Evolutionary conservation across 2,329 filamentous ascomycete species (phyloP), one percentile per base, ranked within the genome.

Genomic region (Chaetomium sp.): DNA sequence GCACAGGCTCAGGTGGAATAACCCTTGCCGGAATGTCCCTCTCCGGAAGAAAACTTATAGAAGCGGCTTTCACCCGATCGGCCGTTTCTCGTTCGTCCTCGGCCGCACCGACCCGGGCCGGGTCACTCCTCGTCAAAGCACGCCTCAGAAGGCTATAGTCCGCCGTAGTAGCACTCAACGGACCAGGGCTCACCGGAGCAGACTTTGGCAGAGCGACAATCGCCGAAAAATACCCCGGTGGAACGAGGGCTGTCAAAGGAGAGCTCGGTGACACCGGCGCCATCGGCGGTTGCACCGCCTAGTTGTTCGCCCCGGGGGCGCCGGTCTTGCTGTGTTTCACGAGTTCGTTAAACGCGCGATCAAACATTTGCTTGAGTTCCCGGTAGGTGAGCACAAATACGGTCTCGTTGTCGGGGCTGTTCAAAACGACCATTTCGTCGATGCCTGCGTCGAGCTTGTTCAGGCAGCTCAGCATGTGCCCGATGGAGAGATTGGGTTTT

Each of bases 371-470:
- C 77, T 86, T 96, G 67, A 99, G 78, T 76, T 98, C 95, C 76
- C 92, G 91, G 76, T 96, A 99, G 70, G 87, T 94, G 66, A 97
- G 88, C 62, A 97, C 84, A 73, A 98, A 90, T 68, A 90, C 88
- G 62, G 89, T 95, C 77, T 97, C 91, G 74, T 97, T 92, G 76
- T 99, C 94, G 63, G 94, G 86, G 76, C 91, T 97, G 27, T 93
- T 89, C 60, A 99, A 80, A 70, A 89, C 90, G 57, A 99, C 85
- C 76, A 88, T 90, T 77, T 99, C 95, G 29, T 96, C 92, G 2
- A 86, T 87, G 0, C 93, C 95, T 0, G 92, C 91, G 77, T 99
- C 95, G 60, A 99, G 81, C 75, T 97, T 97, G 79, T 96, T 97
- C 70, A 99, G 78, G 73, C 90, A 94, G 29, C 85, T 86, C 54